Percentiles rank a stretch among this genome's conserved stretches.
Conservation (phyloP, 169 alveolate genomes). For the Condylostoma magnum region DNA sequence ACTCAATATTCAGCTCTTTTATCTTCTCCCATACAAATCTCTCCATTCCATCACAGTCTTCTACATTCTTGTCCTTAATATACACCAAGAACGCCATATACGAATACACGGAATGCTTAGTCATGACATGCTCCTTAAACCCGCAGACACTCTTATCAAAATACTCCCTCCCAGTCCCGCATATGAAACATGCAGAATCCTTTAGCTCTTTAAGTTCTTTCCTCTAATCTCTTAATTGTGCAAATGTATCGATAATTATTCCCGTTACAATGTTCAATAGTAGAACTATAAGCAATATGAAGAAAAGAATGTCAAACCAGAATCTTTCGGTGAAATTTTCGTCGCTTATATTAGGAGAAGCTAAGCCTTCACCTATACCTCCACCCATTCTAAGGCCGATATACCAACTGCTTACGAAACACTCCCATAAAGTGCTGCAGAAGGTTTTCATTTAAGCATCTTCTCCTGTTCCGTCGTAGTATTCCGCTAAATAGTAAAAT, state of each 20-base stretch:
- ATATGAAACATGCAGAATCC: slow-evolving; percentile 41
- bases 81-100: slow-evolving; percentile 22
- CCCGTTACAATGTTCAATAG: slow-evolving; percentile 65
- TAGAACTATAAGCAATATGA: slow-evolving; percentile 53
- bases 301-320: slow-evolving; percentile 61
- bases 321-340: slow-evolving; percentile 37
- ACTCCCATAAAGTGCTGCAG: slow-evolving; percentile 52
- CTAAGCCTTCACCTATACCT: slow-evolving; percentile 62
- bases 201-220: slow-evolving; percentile 20
- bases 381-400: slow-evolving; percentile 73
- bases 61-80: neutral
- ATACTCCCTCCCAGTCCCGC: slow-evolving; percentile 30
- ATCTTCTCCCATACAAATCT: too few relatives aligned
- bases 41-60: neutral
- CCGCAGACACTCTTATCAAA: neutral
- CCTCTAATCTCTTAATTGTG: slow-evolving; percentile 59
- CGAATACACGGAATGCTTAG: neutral
- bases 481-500: too few relatives aligned
- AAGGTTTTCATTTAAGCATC: slow-evolving; percentile 41
- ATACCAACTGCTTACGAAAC: slow-evolving; percentile 46
- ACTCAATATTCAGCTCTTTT: too few relatives aligned
- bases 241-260: slow-evolving; percentile 71
- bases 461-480: too few relatives aligned
- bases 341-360: slow-evolving; percentile 10
- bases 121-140: neutral